phyloP scores from a whole-genome alignment of 257 asterid genomes.

The Cinchona pubescens region DNA sequence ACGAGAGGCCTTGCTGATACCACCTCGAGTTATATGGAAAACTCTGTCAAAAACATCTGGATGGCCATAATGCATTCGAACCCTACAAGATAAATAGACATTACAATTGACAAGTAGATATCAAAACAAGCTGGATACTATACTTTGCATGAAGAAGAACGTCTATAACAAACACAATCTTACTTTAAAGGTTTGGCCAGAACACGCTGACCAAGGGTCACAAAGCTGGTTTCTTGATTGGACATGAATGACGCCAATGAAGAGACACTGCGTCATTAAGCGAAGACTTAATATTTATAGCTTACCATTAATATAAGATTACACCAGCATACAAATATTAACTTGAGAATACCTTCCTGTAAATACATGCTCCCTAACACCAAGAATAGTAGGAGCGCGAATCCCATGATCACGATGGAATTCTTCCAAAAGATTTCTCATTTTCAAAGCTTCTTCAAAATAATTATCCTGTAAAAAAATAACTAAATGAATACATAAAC shows the following conservation, averaged over 20 bases:
- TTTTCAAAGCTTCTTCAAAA: constrained; percentile 96
- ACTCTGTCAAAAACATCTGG: constrained; percentile 98
- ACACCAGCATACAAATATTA: constrained; percentile 2
- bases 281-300: constrained; percentile 24
- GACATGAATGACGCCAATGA: constrained; percentile 97
- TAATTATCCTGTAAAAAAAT: constrained; percentile 71
- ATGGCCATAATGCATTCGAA: constrained; percentile 99
- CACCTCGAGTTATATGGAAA: constrained; percentile 96
- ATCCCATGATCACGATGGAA: constrained; percentile 75
- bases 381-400: constrained; percentile 85
- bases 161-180: constrained; percentile 34
- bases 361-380: constrained; percentile 96
- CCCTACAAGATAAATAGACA: constrained; percentile 47
- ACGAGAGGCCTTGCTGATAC: constrained; percentile 97
- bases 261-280: constrained; percentile 76
- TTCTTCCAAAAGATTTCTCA: constrained; percentile 97
- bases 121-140: not conserved
- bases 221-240: constrained; percentile 94
- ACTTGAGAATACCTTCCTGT: constrained; percentile 77
- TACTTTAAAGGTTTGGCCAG: constrained; percentile 90
- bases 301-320: constrained; percentile 3
- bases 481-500: constrained; percentile 10
- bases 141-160: constrained; percentile 20
- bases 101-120: constrained; percentile 11
- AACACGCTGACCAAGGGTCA: constrained; percentile 98